Conservation (phyloP, 768 basidiomycete species). For the Pisolithus marmoratus region DNA sequence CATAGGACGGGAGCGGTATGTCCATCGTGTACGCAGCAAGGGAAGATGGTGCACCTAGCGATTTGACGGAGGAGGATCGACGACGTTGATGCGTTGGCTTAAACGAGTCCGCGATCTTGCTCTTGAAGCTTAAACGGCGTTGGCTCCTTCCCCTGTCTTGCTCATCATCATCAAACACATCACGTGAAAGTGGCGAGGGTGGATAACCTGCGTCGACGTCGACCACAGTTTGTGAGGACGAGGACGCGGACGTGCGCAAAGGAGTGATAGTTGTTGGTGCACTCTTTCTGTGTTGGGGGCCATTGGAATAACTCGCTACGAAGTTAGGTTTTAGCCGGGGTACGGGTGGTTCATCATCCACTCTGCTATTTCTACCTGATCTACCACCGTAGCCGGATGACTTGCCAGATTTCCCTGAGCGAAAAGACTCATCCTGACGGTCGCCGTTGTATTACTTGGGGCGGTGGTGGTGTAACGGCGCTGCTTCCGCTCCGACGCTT, state of each 20-base stretch:
- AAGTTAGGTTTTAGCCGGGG: slow-evolving; percentile 27
- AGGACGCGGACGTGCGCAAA: slow-evolving; percentile 14
- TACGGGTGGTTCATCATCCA: slow-evolving; percentile 24
- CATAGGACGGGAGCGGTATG: slow-evolving; percentile 18
- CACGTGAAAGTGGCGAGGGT: slow-evolving; percentile 23
- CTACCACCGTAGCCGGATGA: slow-evolving; percentile 23
- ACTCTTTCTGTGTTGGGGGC: slow-evolving; percentile 42
- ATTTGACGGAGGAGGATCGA: slow-evolving; percentile 29
- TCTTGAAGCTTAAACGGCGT: slow-evolving; percentile 28
- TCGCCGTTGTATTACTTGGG: slow-evolving; percentile 21
- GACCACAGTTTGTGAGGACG: slow-evolving; percentile 22
- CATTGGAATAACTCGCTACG: slow-evolving; percentile 10
- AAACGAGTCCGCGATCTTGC: slow-evolving; percentile 28
- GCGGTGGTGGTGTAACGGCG: slow-evolving; percentile 10
- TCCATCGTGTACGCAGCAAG: slow-evolving; percentile 17
- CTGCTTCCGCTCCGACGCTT: slow-evolving; percentile 26
- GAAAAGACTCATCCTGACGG: slow-evolving; percentile 37
- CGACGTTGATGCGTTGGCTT: slow-evolving; percentile 27
- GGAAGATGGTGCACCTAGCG: slow-evolving; percentile 27
- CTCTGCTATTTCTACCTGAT: slow-evolving; percentile 22
- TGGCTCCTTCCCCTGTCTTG: slow-evolving; percentile 22
- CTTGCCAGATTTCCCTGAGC: slow-evolving; percentile 33
- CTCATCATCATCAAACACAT: slow-evolving; percentile 20
- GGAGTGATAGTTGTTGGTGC: slow-evolving; percentile 37
- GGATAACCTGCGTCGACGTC: slow-evolving; percentile 20